phyloP scores from a whole-genome alignment of 805 yeast genomes.

The Saccharomycopsis sp. region DNA sequence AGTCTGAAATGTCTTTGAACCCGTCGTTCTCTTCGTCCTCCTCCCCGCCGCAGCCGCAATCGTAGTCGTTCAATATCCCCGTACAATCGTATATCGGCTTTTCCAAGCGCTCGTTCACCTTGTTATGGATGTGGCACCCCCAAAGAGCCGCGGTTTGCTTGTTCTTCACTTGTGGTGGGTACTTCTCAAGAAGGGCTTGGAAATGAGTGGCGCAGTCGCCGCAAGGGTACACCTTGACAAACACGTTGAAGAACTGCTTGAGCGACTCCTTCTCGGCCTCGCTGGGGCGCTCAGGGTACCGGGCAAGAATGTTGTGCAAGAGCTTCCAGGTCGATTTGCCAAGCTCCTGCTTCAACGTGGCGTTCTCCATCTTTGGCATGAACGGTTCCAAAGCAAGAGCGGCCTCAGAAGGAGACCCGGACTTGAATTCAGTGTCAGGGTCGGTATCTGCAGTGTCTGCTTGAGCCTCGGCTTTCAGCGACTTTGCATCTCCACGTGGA shows the following conservation, averaged over 20 bases:
- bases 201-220: conserved; percentile 96
- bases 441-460: background rate
- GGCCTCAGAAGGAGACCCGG: background rate
- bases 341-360: conserved; percentile 56
- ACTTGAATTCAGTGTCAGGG: conserved; percentile 1
- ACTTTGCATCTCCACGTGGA: background rate
- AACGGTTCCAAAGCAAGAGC: conserved; percentile 35
- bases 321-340: conserved; percentile 89
- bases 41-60: conserved; percentile 88
- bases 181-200: conserved; percentile 52
- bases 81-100: conserved; percentile 79
- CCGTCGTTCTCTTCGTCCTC: conserved; percentile 40
- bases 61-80: conserved; percentile 78
- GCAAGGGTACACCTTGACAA: conserved; percentile 92
- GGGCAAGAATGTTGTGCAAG: conserved; percentile 83
- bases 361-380: conserved; percentile 94
- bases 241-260: conserved; percentile 53
- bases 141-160: conserved; percentile 81
- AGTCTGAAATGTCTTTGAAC: conserved; percentile 28
- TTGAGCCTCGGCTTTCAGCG: background rate
- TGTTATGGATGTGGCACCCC: conserved; percentile 92
- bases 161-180: conserved; percentile 77
- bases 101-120: conserved; percentile 63
- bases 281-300: conserved; percentile 82
- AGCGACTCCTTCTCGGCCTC: conserved; percentile 54